Evolutionary conservation across 2,329 filamentous ascomycete genomes (phyloP).

Genomic region (Claviceps monticola): DNA sequence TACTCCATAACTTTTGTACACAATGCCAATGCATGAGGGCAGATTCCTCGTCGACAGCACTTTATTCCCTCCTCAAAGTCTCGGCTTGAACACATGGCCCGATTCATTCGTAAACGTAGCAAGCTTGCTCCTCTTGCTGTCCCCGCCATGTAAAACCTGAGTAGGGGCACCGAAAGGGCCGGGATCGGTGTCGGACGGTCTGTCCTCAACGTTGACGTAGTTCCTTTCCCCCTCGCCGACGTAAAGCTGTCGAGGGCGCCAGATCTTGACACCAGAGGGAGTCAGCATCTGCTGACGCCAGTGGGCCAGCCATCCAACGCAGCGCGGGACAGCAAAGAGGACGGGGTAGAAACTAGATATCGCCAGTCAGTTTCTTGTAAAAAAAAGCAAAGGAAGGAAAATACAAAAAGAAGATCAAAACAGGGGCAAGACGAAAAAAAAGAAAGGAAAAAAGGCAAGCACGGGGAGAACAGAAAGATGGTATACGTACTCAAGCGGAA

Average conservation of each 20-base stretch:
- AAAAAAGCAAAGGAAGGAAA: neutral
- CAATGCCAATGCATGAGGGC: no score
- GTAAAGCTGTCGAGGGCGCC: constrained; percentile 35
- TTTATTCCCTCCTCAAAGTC: constrained; percentile 3
- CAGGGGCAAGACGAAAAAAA: neutral
- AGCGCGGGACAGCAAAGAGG: constrained; percentile 35
- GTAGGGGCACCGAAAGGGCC: constrained; percentile 22
- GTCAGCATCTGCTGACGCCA: constrained; percentile 37
- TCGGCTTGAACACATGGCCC: constrained; percentile 16
- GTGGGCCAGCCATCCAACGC: constrained; percentile 37
- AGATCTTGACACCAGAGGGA: constrained; percentile 33
- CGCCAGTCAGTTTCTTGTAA: no score
- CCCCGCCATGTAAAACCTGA: constrained; percentile 24
- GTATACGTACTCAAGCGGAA: constrained; percentile 29
- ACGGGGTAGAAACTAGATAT: constrained; percentile 31
- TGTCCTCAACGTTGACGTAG: constrained; percentile 25
- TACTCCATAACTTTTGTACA: no score
- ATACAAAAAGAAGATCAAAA: neutral
- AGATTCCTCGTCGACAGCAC: no score
- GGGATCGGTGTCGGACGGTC: constrained; percentile 14
- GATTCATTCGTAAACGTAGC: constrained; percentile 26
- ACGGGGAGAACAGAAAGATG: no score
- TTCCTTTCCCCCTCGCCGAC: constrained; percentile 29
- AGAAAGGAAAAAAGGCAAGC: neutral
- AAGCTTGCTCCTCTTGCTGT: constrained; percentile 27